Base-by-base conservation (phyloP, 202 grass and related monocot genomes). In the Dendrocalamus latiflorus region DNA sequence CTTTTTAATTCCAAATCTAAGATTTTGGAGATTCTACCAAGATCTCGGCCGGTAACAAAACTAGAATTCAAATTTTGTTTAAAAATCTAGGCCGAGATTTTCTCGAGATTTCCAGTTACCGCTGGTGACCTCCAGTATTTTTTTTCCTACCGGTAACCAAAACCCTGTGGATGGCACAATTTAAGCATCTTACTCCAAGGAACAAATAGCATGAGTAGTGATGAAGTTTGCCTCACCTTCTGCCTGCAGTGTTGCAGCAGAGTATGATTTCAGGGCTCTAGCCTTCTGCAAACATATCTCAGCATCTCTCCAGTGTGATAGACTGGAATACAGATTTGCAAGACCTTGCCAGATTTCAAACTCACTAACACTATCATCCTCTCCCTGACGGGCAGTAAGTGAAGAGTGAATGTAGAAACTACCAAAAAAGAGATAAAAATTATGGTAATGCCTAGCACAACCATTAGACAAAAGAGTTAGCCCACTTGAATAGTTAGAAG, bases 281-380 rank as follows among this genome's bases (percentile, higher is more conserved):
- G n/a, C n/a, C n/a, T n/a, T n/a, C n/a, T n/a, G n/a, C n/a, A n/a
- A n/a, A n/a, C n/a, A n/a, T n/a, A n/a, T n/a, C 79, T 96, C 87
- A 57, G 89, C 91, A 79, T 99, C 96, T 83, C 76, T 90, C 84
- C 72, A 84, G 54, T 89, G 77, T 16, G 91, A 91, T 41, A 99
- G 88, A 51, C 89, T 84, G 3, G 93, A 93, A 30, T 99, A 99
- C 17, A 96, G 55, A 81, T 92, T 94, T 20, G 89, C 91, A 82
- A 99, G 93, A 68, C 91, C 96, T 85, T 96, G 89, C 96, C 96
- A 99, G 17, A 99, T 91, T 94, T 99, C 96, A 74, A 92, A 88
- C 76, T 99, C 91, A 4, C 71, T 90, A 17, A 90, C 89, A 41
- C 70, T 78, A 59, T 39, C 88, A 76, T 91, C 83, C 9, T 70